A percentile compares a stretch with the other conserved stretches of the same genome.
These are phyloP conservation scores for Platismatia glauca DNA, from an alignment of 495 filamentous ascomycete genomes.

Conservation along the genomic window DNA sequence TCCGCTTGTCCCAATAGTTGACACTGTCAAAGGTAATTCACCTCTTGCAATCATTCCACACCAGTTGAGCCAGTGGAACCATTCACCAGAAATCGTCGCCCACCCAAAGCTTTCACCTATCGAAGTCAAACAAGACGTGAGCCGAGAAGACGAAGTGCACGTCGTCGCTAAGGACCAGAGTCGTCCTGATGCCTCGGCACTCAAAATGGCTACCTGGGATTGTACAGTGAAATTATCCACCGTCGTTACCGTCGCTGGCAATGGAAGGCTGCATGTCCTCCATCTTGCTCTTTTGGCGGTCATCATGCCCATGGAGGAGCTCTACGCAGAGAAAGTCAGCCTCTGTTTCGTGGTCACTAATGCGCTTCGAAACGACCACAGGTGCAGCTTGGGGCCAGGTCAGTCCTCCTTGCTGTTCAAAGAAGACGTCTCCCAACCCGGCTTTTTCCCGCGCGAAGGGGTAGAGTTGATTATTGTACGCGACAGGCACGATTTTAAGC, in stretches of 20 bases:
- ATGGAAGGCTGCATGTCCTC: conserved; percentile 4
- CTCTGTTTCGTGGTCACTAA: conserved; percentile 14
- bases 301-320: background rate
- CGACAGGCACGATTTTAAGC: conserved; percentile 8
- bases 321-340: background rate
- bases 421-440: background rate
- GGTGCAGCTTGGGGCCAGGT: conserved; percentile 2
- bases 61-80: background rate
- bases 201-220: conserved; percentile 1
- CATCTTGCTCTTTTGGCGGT: conserved; percentile 15
- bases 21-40: background rate
- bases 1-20: background rate
- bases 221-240: conserved; percentile 10
- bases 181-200: background rate
- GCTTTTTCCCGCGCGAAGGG: background rate
- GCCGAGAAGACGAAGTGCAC: background rate
- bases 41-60: background rate
- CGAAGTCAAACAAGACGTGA: background rate
- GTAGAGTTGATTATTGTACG: conserved; percentile 14
- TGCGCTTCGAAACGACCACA: background rate
- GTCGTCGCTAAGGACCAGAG: background rate
- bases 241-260: background rate
- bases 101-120: background rate
- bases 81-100: background rate
- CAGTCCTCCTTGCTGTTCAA: conserved; percentile 9